Base-by-base conservation (phyloP, 1,284 basidiomycete genomes). In the Boletus mariae region DNA sequence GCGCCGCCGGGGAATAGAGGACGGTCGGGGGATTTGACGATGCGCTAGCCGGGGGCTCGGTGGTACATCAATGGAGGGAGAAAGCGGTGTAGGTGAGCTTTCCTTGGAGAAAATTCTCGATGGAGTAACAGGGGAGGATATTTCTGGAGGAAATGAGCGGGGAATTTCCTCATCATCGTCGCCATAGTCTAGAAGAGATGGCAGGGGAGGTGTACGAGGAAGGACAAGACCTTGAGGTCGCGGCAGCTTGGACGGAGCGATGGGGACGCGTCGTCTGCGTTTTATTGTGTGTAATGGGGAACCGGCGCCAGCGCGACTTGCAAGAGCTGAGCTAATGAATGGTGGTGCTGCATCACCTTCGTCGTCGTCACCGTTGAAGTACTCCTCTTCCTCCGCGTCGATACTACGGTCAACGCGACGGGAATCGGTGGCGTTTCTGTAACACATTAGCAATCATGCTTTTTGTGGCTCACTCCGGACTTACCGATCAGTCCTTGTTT, bases 341-440 rank as follows among this genome's bases (percentile, higher is more conserved):
- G 67, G 72, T 34, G 65, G 62, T 45, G 64, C 64, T 48, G 66
- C 71, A 5, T 77, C 69, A 26, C 59, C 59, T 49, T 70, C 71
- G 25, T 85, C 80, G 41, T 85, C 83, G 34, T 91, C 90, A 51
- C 85, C 80, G 61, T 94, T 92, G 78, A 97, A 97, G 76, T 96
- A 98, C 57, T 91, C 85, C 64, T 98, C 94, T 61, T 94, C 90
- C 61, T 86, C 87, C 5, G 76, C 77, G 58, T 90, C 84, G 61
- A 83, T 70, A 52, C 72, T 66, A 61, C 83, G 76, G 57, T 78
- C 75, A 64, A 51, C 45, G 44, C 80, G 74, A 55, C 75, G 76
- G 48, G 75, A 71, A 47, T 62, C 69, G 65, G 75, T 75, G 55
- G 63, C 62, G 61, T 78, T 73, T 49, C 66, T 60, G 50, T 64